Conservation (phyloP, 768 basidiomycete genomes). For the Strobilomyces echinocephalus region DNA sequence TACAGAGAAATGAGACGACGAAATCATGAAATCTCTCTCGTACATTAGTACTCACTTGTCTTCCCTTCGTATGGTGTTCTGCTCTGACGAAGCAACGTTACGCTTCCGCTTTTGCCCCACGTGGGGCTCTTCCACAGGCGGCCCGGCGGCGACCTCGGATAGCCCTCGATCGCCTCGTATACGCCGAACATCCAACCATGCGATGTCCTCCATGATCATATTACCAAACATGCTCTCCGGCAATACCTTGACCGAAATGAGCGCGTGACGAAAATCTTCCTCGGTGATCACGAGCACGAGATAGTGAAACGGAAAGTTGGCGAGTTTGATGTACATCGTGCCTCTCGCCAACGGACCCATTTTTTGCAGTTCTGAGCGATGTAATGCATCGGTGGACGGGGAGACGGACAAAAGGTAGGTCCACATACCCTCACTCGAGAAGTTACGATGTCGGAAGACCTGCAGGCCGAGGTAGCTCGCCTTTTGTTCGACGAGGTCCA, state of each 20-base stretch:
- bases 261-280: constrained; percentile 72
- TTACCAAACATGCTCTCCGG: constrained; percentile 52
- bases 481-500: constrained; percentile 78
- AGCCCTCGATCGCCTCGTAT: constrained; percentile 47
- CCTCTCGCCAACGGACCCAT: constrained; percentile 61
- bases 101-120: constrained; percentile 32
- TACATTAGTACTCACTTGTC: constrained; percentile 22
- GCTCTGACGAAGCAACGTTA: constrained; percentile 3
- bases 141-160: constrained; percentile 10
- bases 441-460: constrained; percentile 64
- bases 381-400: not conserved
- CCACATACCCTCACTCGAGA: constrained; percentile 54
- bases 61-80: constrained; percentile 18
- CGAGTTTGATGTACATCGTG: constrained; percentile 70
- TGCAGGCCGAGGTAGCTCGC: constrained; percentile 79
- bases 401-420: constrained; percentile 1
- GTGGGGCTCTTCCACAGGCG: constrained; percentile 15
- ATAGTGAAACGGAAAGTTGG: constrained; percentile 75
- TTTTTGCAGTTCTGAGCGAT: constrained; percentile 56
- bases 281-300: constrained; percentile 81
- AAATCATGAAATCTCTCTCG: not conserved
- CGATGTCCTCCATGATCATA: constrained; percentile 72
- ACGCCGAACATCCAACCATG: constrained; percentile 69
- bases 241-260: constrained; percentile 62
- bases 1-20: constrained; percentile 2